Conservation (phyloP, 2,329 filamentous ascomycete species). For the Epicoccum sorghinum region DNA sequence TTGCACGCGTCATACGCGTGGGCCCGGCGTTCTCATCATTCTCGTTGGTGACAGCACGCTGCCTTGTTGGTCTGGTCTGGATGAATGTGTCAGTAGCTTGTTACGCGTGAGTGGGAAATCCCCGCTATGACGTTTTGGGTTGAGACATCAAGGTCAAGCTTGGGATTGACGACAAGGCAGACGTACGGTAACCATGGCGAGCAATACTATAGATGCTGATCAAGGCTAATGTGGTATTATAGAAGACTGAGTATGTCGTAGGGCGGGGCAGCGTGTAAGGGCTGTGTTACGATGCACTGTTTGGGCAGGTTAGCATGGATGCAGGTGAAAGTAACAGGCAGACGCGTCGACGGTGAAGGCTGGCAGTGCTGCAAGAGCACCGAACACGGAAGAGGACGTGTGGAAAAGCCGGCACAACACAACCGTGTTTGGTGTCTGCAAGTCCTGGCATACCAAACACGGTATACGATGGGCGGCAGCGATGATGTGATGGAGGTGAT, state of each 20-base stretch:
- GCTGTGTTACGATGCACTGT: constrained; percentile 49
- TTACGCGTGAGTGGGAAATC: constrained; percentile 4
- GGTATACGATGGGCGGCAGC: constrained; percentile 37
- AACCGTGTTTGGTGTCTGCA: constrained; percentile 32
- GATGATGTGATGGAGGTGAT: constrained; percentile 40
- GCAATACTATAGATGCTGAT: constrained; percentile 46
- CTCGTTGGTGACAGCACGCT: constrained; percentile 82
- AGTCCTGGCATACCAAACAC: constrained; percentile 41
- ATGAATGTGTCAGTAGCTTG: constrained; percentile 49
- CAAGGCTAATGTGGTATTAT: constrained; percentile 39
- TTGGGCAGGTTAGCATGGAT: constrained; percentile 34
- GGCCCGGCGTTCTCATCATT: constrained; percentile 87
- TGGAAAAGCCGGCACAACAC: constrained; percentile 27
- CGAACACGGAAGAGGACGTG: constrained; percentile 25
- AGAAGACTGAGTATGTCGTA: constrained; percentile 32
- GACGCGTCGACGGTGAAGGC: constrained; percentile 26
- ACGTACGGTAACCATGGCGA: constrained; percentile 64
- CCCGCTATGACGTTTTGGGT: constrained; percentile 16
- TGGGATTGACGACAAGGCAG: constrained; percentile 13
- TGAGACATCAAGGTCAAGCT: constrained; percentile 15
- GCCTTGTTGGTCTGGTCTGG: constrained; percentile 72
- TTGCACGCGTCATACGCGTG: constrained; percentile 89
- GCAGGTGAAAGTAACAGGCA: constrained; percentile 17
- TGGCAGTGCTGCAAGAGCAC: constrained; percentile 33
- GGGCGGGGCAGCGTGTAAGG: constrained; percentile 33